Base-by-base conservation (phyloP, 768 basidiomycete species). In the Roridomyces roridus region DNA sequence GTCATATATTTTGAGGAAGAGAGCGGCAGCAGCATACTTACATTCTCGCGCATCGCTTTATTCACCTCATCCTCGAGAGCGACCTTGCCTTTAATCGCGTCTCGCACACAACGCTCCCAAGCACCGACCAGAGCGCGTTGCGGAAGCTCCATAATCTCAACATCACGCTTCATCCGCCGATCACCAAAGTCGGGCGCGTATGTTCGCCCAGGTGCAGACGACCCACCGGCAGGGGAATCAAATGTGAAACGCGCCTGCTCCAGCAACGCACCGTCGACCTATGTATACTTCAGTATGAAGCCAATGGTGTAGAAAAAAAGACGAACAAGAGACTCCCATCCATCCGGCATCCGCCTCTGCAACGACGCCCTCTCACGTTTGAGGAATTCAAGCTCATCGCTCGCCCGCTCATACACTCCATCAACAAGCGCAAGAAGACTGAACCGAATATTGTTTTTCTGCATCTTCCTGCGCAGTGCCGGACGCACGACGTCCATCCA, bases 401-500 rank as follows among this genome's bases (percentile, higher is more conserved):
- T 80, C 9, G 76, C 76, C 45, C 70, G 69, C 51, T 77, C 67
- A 62, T 80, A 86, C 35, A 69, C 34, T 37, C 81, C 82, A 53
- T 84, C 80, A 35, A 85, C 84, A 57, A 88, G 72, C 2, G 86
- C 86, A 17, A 88, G 78, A 34, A 88, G 73, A 65, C 80, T 85
- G 68, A 85, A 86, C 11, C 81, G 77, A 51, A 86, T 85, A 53
- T 85, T 79, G 42, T 66, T 68, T 34, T 80, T 80, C 59, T 79
- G 76, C 85, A 88, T 88, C 66, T 85, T 85, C 72, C 80, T 76
- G 31, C 81, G 73, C 48, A 88, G 70, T 15, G 80, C 85, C 0
- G 86, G 85, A 17, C 85, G 81, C 20, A 79, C 86, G 41, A 85
- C 70, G 63, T 85, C 81, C 78, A 85, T 85, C 86, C 86, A 88